Evolutionary conservation across 306 rosid genomes (phyloP).

Genomic region (Hylodesmum podocarpum): DNA sequence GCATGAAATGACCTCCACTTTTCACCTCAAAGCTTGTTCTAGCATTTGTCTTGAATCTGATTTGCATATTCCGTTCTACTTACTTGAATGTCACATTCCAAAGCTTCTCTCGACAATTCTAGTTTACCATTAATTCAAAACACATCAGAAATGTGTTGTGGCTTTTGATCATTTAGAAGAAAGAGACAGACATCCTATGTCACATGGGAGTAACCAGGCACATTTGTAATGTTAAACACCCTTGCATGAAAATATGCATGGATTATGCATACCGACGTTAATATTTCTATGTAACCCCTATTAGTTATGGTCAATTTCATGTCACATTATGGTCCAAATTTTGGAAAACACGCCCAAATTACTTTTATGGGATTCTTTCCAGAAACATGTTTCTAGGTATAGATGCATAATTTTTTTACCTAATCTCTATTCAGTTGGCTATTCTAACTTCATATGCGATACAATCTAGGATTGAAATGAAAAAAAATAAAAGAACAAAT

Average conservation of each 20-base stretch:
- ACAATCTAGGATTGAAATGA: not conserved
- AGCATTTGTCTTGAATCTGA: not conserved
- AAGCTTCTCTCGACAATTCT: not conserved
- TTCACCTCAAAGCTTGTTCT: not conserved
- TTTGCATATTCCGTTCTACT: not conserved
- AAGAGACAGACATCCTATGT: not conserved
- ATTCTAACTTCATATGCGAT: not conserved
- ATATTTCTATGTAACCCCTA: not conserved
- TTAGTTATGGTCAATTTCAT: not conserved
- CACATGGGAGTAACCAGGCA: not conserved
- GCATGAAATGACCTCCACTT: not conserved
- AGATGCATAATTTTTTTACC: not conserved
- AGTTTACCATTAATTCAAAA: slow-evolving; percentile 12
- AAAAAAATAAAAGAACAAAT: too few relatives aligned
- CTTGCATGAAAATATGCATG: not conserved
- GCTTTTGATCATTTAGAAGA: not conserved
- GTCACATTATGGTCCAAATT: slow-evolving; percentile 8
- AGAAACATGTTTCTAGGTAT: not conserved
- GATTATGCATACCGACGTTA: not conserved
- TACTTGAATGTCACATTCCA: not conserved
- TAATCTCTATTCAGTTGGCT: not conserved
- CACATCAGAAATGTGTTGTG: not conserved
- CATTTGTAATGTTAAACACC: slow-evolving; percentile 4
- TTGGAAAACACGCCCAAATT: not conserved
- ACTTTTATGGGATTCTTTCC: not conserved